Evolutionary conservation across 164 flowering plant genomes (phyloP).

Genomic region (Chimonanthus praecox): DNA sequence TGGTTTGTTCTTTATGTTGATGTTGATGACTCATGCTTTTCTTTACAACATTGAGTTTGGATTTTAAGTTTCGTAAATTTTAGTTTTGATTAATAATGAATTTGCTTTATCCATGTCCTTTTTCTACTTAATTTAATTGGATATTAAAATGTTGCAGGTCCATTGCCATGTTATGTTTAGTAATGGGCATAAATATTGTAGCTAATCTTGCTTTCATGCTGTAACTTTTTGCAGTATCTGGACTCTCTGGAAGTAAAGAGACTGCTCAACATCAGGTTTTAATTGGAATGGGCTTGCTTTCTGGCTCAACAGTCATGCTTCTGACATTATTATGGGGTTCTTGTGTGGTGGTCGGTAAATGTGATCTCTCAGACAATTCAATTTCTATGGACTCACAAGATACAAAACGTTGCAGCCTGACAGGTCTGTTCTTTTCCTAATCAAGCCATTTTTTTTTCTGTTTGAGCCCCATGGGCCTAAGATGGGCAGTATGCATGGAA

Average conservation of each 20-base stretch:
- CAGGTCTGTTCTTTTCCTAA: conserved; percentile 34
- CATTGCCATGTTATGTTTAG: not conserved
- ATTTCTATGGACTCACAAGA: conserved; percentile 41
- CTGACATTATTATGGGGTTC: conserved; percentile 86
- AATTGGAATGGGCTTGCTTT: conserved; percentile 97
- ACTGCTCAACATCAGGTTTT: conserved; percentile 86
- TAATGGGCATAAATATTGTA: too few species aligned
- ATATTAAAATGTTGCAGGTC: not conserved
- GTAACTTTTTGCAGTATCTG: conserved; percentile 55
- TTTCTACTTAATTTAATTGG: conserved; percentile 15
- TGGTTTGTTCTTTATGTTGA: too few species aligned
- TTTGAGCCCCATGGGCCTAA: not conserved
- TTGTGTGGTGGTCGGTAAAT: conserved; percentile 78
- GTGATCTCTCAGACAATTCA: conserved; percentile 48
- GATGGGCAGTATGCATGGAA: too few species aligned
- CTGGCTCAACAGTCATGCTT: conserved; percentile 98
- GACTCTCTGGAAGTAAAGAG: conserved; percentile 73
- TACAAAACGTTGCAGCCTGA: conserved; percentile 38
- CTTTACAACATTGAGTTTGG: too few species aligned
- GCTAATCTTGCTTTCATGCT: not conserved
- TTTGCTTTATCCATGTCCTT: conserved; percentile 19
- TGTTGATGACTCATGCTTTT: too few species aligned
- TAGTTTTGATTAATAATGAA: not conserved
- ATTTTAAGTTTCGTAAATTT: too few species aligned
- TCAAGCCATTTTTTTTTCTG: not conserved